Evolutionary conservation across 78 protist species (phyloP).

Genomic region (Chrysochromulina parva): DNA sequence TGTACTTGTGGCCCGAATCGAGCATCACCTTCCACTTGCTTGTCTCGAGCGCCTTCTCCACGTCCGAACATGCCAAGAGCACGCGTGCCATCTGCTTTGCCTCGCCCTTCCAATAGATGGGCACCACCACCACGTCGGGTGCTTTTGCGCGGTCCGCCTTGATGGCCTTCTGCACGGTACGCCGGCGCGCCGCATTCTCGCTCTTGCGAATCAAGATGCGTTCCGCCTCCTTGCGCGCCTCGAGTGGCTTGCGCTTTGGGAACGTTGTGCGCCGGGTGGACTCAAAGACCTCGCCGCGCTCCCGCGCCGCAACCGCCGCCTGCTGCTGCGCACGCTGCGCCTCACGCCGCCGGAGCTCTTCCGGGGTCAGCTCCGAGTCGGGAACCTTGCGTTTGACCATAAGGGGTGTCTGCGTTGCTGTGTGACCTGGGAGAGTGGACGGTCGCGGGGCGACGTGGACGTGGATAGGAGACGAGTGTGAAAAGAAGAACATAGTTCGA

Average conservation of each 20-base stretch:
- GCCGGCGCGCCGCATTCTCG: not conserved
- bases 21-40: not conserved
- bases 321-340: not conserved
- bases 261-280: not conserved
- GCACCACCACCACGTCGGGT: not conserved
- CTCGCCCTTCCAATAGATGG: slow-evolving; percentile 16
- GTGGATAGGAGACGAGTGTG: too few relatives aligned
- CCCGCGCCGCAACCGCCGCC: not conserved
- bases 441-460: too few relatives aligned
- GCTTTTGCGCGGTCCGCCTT: not conserved
- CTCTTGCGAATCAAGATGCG: too few relatives aligned
- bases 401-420: too few relatives aligned
- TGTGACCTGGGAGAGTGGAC: too few relatives aligned
- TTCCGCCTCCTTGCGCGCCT: too few relatives aligned
- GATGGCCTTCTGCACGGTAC: not conserved
- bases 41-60: not conserved
- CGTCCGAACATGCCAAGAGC: not conserved
- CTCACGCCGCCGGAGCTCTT: not conserved
- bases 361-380: too few relatives aligned
- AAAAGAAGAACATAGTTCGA: too few relatives aligned
- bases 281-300: not conserved
- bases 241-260: not conserved
- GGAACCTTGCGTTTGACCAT: too few relatives aligned
- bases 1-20: not conserved
- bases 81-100: not conserved